These are phyloP conservation scores for Saussurea involucrata DNA, from an alignment of 129 eudicot species.

Conservation along the genomic window DNA sequence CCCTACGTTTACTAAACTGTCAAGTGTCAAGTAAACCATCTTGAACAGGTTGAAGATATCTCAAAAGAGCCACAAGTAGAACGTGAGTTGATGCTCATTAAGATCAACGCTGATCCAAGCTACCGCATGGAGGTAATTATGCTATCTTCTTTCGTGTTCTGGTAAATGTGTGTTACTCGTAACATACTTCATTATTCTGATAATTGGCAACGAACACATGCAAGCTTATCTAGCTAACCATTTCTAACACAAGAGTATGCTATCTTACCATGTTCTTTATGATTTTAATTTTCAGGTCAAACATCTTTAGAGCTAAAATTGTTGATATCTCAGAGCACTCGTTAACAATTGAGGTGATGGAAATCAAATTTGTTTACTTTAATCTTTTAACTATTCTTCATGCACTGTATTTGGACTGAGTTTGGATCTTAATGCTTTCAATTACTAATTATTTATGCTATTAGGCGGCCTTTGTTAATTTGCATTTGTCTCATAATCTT, in stretches of 20 bases:
- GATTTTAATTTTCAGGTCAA: constrained; percentile 50
- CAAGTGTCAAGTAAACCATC: constrained; percentile 2
- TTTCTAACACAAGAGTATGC: not conserved
- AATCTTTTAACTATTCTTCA: not conserved
- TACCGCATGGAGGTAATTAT: constrained; percentile 62
- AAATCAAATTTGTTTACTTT: not conserved
- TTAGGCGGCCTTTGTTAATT: not conserved
- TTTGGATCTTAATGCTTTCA: constrained; percentile 12
- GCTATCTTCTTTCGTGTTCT: not conserved
- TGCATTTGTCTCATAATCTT: not conserved
- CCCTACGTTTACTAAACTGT: not conserved
- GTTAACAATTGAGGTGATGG: constrained; percentile 75
- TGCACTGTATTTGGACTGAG: constrained; percentile 7
- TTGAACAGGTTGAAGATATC: constrained; percentile 71
- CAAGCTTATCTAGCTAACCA: not conserved
- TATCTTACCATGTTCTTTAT: constrained; percentile 14
- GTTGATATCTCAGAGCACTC: constrained; percentile 87
- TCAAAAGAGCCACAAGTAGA: constrained; percentile 94
- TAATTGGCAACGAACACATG: not conserved
- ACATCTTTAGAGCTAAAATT: constrained; percentile 78
- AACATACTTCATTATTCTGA: not conserved
- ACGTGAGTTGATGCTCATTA: constrained; percentile 89
- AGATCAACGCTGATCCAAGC: constrained; percentile 72
- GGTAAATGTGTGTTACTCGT: not conserved
- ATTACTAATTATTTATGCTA: constrained; percentile 2